Evolutionary conservation across 1,284 basidiomycete genomes (phyloP).

Genomic region (Sporisorium graminicola): DNA sequence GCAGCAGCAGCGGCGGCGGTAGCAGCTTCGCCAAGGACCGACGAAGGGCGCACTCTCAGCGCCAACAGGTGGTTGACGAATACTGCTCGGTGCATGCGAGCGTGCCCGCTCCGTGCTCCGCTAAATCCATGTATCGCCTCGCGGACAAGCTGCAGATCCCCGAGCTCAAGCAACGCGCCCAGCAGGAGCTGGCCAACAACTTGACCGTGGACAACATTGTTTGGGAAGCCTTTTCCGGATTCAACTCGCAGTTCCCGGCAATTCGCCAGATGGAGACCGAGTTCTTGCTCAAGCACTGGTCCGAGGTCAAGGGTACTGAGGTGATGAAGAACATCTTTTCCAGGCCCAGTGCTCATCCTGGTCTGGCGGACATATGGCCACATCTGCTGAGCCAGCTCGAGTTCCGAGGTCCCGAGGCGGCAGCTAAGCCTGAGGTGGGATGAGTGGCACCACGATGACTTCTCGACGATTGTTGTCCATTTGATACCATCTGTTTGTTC

Average conservation of each 20-base stretch:
- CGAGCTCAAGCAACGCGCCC: slow-evolving; percentile 79
- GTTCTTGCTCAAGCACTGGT: slow-evolving; percentile 75
- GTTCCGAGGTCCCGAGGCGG: slow-evolving; percentile 35
- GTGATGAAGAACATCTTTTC: slow-evolving; percentile 81
- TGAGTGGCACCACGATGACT: too few relatives aligned
- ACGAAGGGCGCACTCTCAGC: slow-evolving; percentile 30
- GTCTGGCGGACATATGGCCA: slow-evolving; percentile 62
- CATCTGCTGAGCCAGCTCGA: slow-evolving; percentile 58
- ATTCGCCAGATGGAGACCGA: slow-evolving; percentile 76
- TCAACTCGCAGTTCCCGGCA: slow-evolving; percentile 83
- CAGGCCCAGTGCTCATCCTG: slow-evolving; percentile 55
- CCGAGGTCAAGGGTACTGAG: slow-evolving; percentile 81
- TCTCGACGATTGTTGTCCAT: too few relatives aligned
- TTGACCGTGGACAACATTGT: slow-evolving; percentile 84
- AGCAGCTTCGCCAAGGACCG: slow-evolving; percentile 34
- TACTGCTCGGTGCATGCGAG: slow-evolving; percentile 71
- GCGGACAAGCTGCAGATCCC: slow-evolving; percentile 77
- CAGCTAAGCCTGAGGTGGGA: neutral
- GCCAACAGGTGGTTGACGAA: slow-evolving; percentile 51
- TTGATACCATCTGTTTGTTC: neutral
- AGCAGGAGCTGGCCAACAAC: slow-evolving; percentile 81
- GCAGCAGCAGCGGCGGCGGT: neutral
- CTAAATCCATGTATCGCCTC: slow-evolving; percentile 88
- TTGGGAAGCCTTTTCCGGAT: slow-evolving; percentile 86
- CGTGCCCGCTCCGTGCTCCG: slow-evolving; percentile 82